These are phyloP conservation scores for Phoma herbarum DNA, from an alignment of 2,329 filamentous ascomycete species.

Conservation along the genomic window DNA sequence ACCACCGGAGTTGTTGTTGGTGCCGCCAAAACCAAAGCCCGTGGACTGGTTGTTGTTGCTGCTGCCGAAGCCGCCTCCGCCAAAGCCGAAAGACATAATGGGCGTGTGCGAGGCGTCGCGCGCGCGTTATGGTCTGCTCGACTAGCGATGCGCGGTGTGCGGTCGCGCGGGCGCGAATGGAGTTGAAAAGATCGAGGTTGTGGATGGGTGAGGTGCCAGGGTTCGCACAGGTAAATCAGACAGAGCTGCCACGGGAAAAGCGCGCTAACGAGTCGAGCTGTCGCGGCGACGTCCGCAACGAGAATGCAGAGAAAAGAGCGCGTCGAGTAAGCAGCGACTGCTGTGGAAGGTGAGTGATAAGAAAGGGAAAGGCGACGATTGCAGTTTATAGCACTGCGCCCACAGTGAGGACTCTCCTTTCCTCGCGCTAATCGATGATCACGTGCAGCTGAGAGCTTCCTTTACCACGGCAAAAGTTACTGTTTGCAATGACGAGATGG, in stretches of 20 bases:
- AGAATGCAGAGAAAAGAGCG: constrained; percentile 26
- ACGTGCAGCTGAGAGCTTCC: constrained; percentile 12
- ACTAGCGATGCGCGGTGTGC: constrained; percentile 33
- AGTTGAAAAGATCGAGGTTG: constrained; percentile 29
- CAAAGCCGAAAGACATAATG: constrained; percentile 67
- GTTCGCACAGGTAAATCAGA: constrained; percentile 19
- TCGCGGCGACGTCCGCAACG: constrained; percentile 27
- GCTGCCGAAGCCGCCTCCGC: constrained; percentile 53
- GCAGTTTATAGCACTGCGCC: constrained; percentile 15
- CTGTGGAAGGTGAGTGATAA: background rate
- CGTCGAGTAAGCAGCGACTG: constrained; percentile 28
- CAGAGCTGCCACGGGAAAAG: too few relatives aligned
- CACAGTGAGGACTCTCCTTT: constrained; percentile 1
- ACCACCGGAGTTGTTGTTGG: constrained; percentile 58
- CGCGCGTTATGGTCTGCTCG: constrained; percentile 32
- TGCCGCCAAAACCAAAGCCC: constrained; percentile 53
- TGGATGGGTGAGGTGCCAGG: constrained; percentile 27
- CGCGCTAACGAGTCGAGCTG: too few relatives aligned
- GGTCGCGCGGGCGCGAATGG: constrained; percentile 29
- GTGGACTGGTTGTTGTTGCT: constrained; percentile 47
- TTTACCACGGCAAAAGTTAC: constrained; percentile 17
- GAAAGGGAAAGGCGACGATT: background rate
- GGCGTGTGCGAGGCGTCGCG: constrained; percentile 32
- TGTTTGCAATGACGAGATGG: background rate
- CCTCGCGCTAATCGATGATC: constrained; percentile 3